Evolutionary conservation across 2,329 filamentous ascomycete species (phyloP), one percentile per base, ranked within the genome.

Genomic region (Cladophialophora chaetospira): DNA sequence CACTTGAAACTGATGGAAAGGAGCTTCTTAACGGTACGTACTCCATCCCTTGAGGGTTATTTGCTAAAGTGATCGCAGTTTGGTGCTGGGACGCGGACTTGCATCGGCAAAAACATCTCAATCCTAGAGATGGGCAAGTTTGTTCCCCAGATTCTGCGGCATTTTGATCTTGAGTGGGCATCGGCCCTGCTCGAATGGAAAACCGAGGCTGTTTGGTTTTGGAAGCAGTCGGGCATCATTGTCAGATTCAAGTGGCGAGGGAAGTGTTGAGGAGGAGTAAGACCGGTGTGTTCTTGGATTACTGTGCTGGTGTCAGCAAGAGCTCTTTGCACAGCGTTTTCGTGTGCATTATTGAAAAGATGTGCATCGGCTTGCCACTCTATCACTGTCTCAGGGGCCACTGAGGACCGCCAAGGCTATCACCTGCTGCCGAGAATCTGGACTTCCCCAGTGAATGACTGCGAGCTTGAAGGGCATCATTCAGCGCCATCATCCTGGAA

Each of bases 41-140:
- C 36, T 33, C 6, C 13, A 33, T 13, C 13, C 13, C 6, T 1
- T 11, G 4, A 9, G 9, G 28, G 21, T 42, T 9, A 43, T 21
- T 43, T 17, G n/a, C 40, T n/a, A 21, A 23, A 15, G 23, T 10
- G 9, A 13, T 50, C 38, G 29, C 58, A 65, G 57, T 83, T 82
- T 63, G 80, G 80, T 1, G 75, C 76, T 8, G 80, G 81, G 15
- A 50, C 36, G 5, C 33, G 60, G 6, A 50, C 57, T 13, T 62
- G 60, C 36, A 48, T 62, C 10, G 60, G 60, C 35, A 60, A 55
- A 23, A 57, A 58, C 43, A 57, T 62, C 40, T 51, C 51, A 21
- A 38, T 51, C 23, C 33, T 57, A 17, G 60, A 62, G 28, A 62
- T 62, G 25, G 43, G 43, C 45, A 60, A 62, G 26, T 50, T 60